A percentile compares a stretch with the other conserved stretches of the same genome.
Conservation (phyloP, 345 rosid species). For the Syzygium aqueum region DNA sequence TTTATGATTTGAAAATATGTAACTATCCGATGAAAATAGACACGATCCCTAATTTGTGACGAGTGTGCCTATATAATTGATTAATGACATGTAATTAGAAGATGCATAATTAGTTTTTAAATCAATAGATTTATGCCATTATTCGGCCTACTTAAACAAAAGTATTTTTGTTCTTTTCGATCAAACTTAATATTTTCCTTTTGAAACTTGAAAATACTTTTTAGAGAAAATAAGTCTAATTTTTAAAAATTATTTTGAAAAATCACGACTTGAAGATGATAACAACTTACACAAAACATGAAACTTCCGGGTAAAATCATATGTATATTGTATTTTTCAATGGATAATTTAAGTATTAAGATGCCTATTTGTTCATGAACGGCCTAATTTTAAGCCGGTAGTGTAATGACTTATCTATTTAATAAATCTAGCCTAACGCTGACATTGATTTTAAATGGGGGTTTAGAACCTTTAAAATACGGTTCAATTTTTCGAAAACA, state of each 20-base stretch:
- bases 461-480: accelerated
- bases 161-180: accelerated
- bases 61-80: background rate
- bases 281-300: background rate
- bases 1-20: accelerated
- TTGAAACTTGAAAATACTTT: background rate
- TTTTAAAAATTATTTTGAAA: background rate
- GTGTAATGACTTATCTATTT: background rate
- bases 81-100: background rate
- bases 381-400: background rate
- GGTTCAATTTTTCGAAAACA: no score
- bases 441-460: accelerated
- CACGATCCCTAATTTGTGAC: background rate
- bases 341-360: background rate
- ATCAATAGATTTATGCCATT: background rate
- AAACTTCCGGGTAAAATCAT: background rate
- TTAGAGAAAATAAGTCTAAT: background rate
- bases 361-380: background rate
- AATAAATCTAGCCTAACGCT: background rate
- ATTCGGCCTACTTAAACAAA: background rate
- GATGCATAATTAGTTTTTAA: background rate
- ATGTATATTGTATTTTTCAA: background rate
- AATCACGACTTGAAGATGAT: background rate
- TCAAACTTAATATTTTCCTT: background rate
- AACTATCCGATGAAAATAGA: background rate